These are phyloP conservation scores for Solanum habrochaites DNA, from an alignment of 257 asterid genomes.

Conservation along the genomic window DNA sequence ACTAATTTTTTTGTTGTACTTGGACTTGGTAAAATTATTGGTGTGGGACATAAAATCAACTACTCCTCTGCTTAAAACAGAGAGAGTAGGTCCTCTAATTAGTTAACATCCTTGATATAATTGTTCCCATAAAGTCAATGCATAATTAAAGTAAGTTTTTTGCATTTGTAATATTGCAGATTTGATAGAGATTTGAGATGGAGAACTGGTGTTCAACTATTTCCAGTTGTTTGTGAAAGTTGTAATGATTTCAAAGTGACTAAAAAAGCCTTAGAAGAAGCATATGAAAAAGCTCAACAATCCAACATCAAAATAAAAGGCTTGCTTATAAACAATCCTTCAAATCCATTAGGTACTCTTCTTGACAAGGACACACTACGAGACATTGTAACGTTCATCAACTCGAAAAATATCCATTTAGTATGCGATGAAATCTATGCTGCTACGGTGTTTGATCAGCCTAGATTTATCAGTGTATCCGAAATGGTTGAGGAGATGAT, in stretches of 20 bases:
- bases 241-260: constrained; percentile 54
- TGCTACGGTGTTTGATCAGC: constrained; percentile 63
- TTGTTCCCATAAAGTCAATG: not conserved
- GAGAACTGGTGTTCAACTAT: constrained; percentile 58
- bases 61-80: not conserved
- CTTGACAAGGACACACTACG: constrained; percentile 39
- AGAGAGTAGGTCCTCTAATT: not conserved
- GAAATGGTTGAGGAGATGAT: constrained; percentile 37
- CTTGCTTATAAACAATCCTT: constrained; percentile 67
- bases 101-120: not conserved
- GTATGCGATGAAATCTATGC: constrained; percentile 83
- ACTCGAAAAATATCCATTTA: constrained; percentile 43
- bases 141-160: not conserved
- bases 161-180: constrained; percentile 20
- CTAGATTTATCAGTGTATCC: constrained; percentile 57
- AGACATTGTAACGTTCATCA: constrained; percentile 32
- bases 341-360: constrained; percentile 75
- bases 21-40: constrained; percentile 9
- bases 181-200: constrained; percentile 75
- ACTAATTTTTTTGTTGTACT: not conserved
- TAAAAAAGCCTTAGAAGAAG: constrained; percentile 39
- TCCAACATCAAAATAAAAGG: constrained; percentile 54
- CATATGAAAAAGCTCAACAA: constrained; percentile 44
- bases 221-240: constrained; percentile 67
- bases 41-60: constrained; percentile 4